These are phyloP conservation scores for Salix arbutifolia DNA, from an alignment of 345 rosid species.

Conservation along the genomic window DNA sequence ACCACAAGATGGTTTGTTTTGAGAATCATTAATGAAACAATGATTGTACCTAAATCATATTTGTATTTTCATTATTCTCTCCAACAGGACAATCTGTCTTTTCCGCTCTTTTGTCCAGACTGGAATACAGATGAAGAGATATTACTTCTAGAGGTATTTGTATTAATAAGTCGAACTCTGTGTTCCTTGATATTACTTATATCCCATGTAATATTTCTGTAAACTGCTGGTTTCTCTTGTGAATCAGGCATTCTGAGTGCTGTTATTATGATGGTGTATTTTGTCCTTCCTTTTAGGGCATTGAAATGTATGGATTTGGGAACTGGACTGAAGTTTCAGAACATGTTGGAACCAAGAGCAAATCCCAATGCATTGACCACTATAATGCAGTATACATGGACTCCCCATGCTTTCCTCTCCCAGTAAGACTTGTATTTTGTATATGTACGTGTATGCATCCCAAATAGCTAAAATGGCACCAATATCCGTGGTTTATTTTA, in stretches of 20 bases:
- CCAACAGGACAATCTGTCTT: constrained; percentile 83
- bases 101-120: constrained; percentile 76
- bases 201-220: neutral
- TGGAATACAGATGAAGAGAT: constrained; percentile 98
- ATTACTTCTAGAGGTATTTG: constrained; percentile 79
- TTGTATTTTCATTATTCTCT: constrained; percentile 10
- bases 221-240: constrained; percentile 7
- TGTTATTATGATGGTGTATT: constrained; percentile 23
- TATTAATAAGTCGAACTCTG: neutral
- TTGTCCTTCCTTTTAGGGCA: constrained; percentile 52
- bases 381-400: constrained; percentile 72
- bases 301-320: constrained; percentile 92
- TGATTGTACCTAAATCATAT: neutral
- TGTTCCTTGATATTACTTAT: neutral
- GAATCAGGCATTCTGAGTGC: constrained; percentile 5
- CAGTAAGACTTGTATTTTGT: constrained; percentile 45
- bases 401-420: constrained; percentile 80
- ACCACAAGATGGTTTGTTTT: neutral
- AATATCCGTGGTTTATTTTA: constrained; percentile 11
- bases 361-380: constrained; percentile 66
- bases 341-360: constrained; percentile 84
- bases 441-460: neutral
- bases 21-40: neutral
- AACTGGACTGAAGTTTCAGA: constrained; percentile 92
- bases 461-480: neutral